A percentile compares a stretch with the other conserved stretches of the same genome.
Conservation (phyloP, 2,329 filamentous ascomycete genomes). For the Fusarium beomiforme region DNA sequence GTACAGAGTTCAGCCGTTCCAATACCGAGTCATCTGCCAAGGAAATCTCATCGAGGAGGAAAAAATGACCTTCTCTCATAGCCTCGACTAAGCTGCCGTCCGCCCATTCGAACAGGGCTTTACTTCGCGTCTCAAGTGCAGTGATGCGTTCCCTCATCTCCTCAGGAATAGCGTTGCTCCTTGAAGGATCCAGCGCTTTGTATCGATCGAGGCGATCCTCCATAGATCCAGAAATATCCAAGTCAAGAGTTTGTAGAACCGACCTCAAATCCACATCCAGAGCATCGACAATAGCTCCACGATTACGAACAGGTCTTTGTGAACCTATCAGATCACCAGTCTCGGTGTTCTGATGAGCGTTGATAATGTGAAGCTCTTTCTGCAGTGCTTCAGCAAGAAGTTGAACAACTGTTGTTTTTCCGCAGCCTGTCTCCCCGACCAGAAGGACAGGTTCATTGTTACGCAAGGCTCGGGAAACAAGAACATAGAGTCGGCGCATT, state of each 20-base stretch:
- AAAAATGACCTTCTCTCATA: slow-evolving; percentile 90
- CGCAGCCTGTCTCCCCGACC: slow-evolving; percentile 96
- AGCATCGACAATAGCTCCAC: slow-evolving; percentile 74
- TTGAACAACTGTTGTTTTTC: slow-evolving; percentile 97
- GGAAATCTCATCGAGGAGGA: slow-evolving; percentile 97
- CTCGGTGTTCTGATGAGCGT: slow-evolving; percentile 98
- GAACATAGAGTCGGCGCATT: slow-evolving; percentile 89
- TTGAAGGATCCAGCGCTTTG: slow-evolving; percentile 57
- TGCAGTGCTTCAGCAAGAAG: slow-evolving; percentile 83
- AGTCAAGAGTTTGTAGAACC: slow-evolving; percentile 55
- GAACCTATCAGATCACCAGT: slow-evolving; percentile 97
- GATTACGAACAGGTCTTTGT: slow-evolving; percentile 89
- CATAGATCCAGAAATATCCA: slow-evolving; percentile 54
- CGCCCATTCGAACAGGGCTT: slow-evolving; percentile 94
- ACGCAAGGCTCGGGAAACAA: slow-evolving; percentile 85
- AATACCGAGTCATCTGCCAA: slow-evolving; percentile 97
- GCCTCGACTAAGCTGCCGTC: slow-evolving; percentile 94
- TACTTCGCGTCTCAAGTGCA: slow-evolving; percentile 69
- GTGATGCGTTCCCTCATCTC: slow-evolving; percentile 59
- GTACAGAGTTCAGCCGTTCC: slow-evolving; percentile 93
- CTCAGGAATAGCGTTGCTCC: slow-evolving; percentile 59
- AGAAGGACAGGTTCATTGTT: slow-evolving; percentile 95
- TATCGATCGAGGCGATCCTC: slow-evolving; percentile 70
- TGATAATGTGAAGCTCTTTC: slow-evolving; percentile 86
- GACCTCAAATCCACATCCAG: slow-evolving; percentile 69